phyloP scores from a whole-genome alignment of 1,284 basidiomycete species.

The Cronartium ribicola region DNA sequence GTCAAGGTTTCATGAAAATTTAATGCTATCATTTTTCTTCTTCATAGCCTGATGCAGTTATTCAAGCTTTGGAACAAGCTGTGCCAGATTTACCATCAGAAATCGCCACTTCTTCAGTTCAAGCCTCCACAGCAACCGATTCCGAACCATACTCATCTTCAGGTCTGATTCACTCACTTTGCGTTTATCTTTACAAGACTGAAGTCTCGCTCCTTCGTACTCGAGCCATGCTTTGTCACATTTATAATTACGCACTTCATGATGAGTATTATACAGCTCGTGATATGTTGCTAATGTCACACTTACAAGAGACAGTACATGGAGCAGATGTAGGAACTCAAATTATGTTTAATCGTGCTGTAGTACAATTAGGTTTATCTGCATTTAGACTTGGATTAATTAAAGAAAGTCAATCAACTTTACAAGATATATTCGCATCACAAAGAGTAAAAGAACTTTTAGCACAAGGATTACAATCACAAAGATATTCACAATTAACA shows the following conservation, averaged over 20 bases:
- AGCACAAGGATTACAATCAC: slow-evolving; percentile 91
- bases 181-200: slow-evolving; percentile 88
- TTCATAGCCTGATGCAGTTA: slow-evolving; percentile 79
- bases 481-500: slow-evolving; percentile 72
- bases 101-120: slow-evolving; percentile 60
- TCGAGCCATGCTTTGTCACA: slow-evolving; percentile 93
- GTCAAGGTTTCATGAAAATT: neutral
- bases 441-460: slow-evolving; percentile 92
- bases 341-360: slow-evolving; percentile 94
- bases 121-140: slow-evolving; percentile 58
- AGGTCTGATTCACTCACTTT: slow-evolving; percentile 77
- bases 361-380: slow-evolving; percentile 93
- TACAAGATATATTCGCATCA: slow-evolving; percentile 93
- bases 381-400: slow-evolving; percentile 95
- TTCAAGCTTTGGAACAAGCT: slow-evolving; percentile 78
- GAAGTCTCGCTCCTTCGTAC: slow-evolving; percentile 86
- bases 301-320: slow-evolving; percentile 91
- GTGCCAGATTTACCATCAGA: slow-evolving; percentile 55
- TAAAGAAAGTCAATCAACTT: slow-evolving; percentile 83
- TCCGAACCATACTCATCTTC: slow-evolving; percentile 50
- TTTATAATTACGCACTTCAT: slow-evolving; percentile 93
- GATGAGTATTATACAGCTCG: slow-evolving; percentile 95
- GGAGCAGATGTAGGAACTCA: slow-evolving; percentile 95
- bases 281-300: slow-evolving; percentile 98
- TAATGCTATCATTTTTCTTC: neutral